These are phyloP conservation scores for Ascochyta lentis DNA, from an alignment of 2,329 filamentous ascomycete species.

Conservation along the genomic window DNA sequence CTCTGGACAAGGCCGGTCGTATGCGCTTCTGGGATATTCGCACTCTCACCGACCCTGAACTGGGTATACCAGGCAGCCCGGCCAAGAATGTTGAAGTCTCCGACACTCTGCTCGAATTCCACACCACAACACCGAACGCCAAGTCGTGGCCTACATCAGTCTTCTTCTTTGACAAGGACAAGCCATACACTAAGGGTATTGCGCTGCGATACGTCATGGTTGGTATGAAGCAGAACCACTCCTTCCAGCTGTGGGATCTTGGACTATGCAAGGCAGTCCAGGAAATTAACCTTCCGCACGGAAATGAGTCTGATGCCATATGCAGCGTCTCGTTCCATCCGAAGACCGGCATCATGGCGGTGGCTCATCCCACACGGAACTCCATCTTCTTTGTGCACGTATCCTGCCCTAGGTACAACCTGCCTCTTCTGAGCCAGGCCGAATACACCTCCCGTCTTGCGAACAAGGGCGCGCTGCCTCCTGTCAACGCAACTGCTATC, in stretches of 20 bases:
- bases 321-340: constrained; percentile 97
- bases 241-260: constrained; percentile 97
- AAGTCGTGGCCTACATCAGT: constrained; percentile 98
- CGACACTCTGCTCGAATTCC: constrained; percentile 83
- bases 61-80: constrained; percentile 51
- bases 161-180: constrained; percentile 93
- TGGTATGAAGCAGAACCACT: constrained; percentile 98
- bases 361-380: constrained; percentile 95
- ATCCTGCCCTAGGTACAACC: constrained; percentile 89
- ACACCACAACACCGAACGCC: constrained; percentile 83
- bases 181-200: constrained; percentile 87
- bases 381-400: constrained; percentile 97
- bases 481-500: constrained; percentile 93
- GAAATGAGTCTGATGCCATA: constrained; percentile 95
- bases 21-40: constrained; percentile 99
- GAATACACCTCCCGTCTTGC: constrained; percentile 82
- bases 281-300: constrained; percentile 94
- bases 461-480: constrained; percentile 64
- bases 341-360: constrained; percentile 87
- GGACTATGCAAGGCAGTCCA: constrained; percentile 94
- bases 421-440: constrained; percentile 82
- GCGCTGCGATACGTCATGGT: constrained; percentile 95
- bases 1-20: constrained; percentile 93
- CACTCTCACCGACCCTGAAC: constrained; percentile 66
- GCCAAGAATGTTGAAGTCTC: constrained; percentile 74